Conservation (phyloP, 768 basidiomycete genomes). For the Lanmaoa rubissima region DNA sequence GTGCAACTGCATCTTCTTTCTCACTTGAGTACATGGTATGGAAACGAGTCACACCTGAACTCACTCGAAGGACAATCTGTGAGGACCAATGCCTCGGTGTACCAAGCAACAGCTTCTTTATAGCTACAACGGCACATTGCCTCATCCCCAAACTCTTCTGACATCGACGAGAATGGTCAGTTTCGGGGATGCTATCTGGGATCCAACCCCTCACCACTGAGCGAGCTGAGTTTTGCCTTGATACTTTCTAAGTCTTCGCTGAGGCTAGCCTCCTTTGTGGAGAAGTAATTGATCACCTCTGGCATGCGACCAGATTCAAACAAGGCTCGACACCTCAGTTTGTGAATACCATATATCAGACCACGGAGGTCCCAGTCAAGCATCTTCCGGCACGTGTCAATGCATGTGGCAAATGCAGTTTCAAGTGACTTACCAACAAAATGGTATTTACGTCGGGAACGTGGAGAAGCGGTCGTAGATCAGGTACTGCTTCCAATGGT, state of each 20-base stretch:
- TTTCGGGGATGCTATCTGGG: not conserved
- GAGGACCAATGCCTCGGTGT: constrained; percentile 9
- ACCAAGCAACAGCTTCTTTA: constrained; percentile 11
- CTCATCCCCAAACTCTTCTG: constrained; percentile 15
- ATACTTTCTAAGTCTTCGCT: constrained; percentile 6
- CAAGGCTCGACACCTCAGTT: constrained; percentile 6
- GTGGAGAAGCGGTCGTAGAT: constrained; percentile 1
- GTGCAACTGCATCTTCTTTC: not conserved
- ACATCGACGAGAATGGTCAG: not conserved
- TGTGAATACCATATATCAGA: constrained; percentile 8
- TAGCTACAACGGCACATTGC: not conserved
- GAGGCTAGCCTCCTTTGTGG: not conserved
- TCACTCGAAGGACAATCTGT: constrained; percentile 4
- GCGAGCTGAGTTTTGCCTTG: constrained; percentile 5
- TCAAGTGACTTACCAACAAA: constrained; percentile 3
- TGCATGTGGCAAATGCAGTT: not conserved
- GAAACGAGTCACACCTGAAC: not conserved
- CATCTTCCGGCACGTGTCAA: constrained; percentile 7
- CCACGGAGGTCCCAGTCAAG: constrained; percentile 9
- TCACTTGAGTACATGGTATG: not conserved
- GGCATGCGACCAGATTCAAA: not conserved
- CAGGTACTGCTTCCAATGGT: not conserved
- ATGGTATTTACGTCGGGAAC: not conserved
- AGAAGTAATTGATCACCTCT: not conserved
- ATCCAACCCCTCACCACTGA: constrained; percentile 6